Evolutionary conservation across 176 grass and related monocot species (phyloP).

Genomic region (Cymbopogon citratus): DNA sequence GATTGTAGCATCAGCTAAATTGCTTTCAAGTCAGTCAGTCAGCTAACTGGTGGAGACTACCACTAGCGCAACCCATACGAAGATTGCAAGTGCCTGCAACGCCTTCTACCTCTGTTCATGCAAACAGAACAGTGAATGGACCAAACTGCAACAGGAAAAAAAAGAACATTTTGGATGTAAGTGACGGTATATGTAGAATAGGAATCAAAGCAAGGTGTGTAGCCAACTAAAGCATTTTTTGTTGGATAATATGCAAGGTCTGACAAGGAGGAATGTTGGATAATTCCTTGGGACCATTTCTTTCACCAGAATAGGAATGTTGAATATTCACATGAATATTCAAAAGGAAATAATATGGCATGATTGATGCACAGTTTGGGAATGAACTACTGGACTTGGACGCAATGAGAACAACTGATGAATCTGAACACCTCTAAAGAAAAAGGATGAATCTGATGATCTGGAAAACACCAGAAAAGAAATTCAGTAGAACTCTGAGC

Average conservation of each 20-base stretch:
- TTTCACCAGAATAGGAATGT: too few relatives aligned
- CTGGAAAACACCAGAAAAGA: neutral
- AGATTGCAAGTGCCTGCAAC: neutral
- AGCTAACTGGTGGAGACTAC: neutral
- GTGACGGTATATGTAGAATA: neutral
- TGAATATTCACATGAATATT: neutral
- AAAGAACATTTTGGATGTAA: neutral
- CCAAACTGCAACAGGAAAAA: slow-evolving; percentile 6
- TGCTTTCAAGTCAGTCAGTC: neutral
- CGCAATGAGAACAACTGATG: neutral
- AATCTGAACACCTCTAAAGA: neutral
- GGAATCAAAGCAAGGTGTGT: neutral
- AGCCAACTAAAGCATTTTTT: neutral
- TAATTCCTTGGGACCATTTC: neutral
- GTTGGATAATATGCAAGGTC: neutral
- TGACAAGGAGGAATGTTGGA: neutral
- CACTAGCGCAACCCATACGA: neutral
- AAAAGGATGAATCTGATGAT: neutral
- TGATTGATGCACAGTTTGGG: neutral
- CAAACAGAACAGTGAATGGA: neutral
- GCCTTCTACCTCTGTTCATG: neutral
- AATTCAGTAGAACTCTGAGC: neutral
- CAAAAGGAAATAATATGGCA: neutral
- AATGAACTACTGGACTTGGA: neutral
- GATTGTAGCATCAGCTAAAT: neutral